Base-by-base conservation (phyloP, 352 stramenopile species). In the Phytopythium cucurbitacearum region DNA sequence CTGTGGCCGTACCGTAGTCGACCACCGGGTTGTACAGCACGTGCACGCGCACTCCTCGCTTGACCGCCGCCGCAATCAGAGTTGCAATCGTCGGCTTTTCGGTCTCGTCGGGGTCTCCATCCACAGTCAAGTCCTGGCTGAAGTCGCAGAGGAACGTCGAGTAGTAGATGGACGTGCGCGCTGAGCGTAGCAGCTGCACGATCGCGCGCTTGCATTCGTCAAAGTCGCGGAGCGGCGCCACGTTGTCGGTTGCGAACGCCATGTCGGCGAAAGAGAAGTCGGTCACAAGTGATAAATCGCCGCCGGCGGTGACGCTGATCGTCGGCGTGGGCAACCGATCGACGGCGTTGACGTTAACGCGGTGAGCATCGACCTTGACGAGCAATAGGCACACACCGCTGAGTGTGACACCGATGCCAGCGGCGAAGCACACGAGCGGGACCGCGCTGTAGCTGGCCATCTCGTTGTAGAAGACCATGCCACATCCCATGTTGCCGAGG, bases 61-160 rank as follows among this genome's bases (percentile, higher is more conserved):
- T 67, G 6, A 87, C 74, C 0, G 80, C 80, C 3, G 73, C 67
- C 5, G 76, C 57, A 10, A 91, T 46, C 39, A 80, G 71, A 32
- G 78, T 88, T 16, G 82, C 60, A 42, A 91, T 83, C n/a, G 78
- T 89, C 11, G 64, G 60, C 10, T 73, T 56, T 0, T 64, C 51
- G 36, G 13, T 46, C 9, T 64, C 60, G 28, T 76, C 37, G 1
- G 8, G 0, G 1, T 37, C 9, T 4, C 5, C 21, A 10, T 4
- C 3, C 4, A 43, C 47, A 21, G 41, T 36, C 1, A 91, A 60
- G 13, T 78, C 65, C 35, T 88, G 80, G 7, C 55, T 81, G 43
- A 88, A 89, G 55, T 91, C 80, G 51, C 80, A 91, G 28, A 91
- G 64, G 53, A 91, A 91, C 4, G 80, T 91, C 47, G 80, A 91